Base-by-base conservation (phyloP, 495 filamentous ascomycete genomes). In the Aspergillus diversus region DNA sequence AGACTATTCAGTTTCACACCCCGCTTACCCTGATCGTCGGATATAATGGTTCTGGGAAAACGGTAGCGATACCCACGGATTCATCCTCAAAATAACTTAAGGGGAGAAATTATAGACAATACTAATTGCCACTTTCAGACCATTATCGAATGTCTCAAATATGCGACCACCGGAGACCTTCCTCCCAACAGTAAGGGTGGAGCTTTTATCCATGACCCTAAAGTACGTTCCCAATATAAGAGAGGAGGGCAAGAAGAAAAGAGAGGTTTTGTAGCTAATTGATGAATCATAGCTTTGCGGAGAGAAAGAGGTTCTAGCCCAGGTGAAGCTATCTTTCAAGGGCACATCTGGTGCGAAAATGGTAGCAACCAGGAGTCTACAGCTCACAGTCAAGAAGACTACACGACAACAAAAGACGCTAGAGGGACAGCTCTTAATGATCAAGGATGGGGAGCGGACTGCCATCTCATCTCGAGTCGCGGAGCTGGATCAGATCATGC, bases 101-200 rank as follows among this genome's bases (percentile, higher is more conserved):
- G 9, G 11, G 47, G 47, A 2, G 21, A 5, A 21, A 17, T 50
- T 15, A 12, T 7, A 7, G 37, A 11, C 12, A 21, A 32, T 8
- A 8, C 42, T 54, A 15, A 61, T 35, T 9, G 17, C 7, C 33
- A 46, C 4, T 15, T 54, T 9, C 65, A 89, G 85, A 98, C 96
- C 50, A 97, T 99, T 73, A 98, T 99, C 77, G 95, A 99, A 74
- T 97, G 95, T 71, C 92, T 99, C 67, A 97, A 97, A 72, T 99
- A 97, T 89, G 93, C 90, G 49, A 97, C 96, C 35, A 97, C 93
- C 12, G 95, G 95, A 55, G 90, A 96, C 63, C 83, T 97, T 3
- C 95, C 95, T 31, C 93, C 93, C 33, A 97, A 97, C 79, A 95
- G 90, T 80, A 92, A 90, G 71, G 90, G 92, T 42, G 95, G 94